Evolutionary conservation across 2,329 filamentous ascomycete genomes (phyloP).

Genomic region (Exophiala bonariae): DNA sequence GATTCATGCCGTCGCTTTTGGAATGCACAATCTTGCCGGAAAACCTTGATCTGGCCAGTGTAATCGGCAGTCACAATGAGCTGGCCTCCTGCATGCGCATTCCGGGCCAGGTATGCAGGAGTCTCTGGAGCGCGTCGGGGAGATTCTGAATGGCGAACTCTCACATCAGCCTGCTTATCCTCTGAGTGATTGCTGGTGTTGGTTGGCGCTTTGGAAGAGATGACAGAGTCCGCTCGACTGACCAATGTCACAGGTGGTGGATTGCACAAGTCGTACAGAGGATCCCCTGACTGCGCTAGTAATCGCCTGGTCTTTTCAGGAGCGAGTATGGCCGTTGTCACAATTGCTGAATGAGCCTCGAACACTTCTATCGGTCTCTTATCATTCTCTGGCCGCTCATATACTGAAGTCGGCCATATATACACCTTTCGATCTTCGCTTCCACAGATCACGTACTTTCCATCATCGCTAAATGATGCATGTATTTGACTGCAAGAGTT

Average conservation of each 20-base stretch:
- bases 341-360: slow-evolving; percentile 83
- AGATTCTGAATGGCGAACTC: slow-evolving; percentile 20
- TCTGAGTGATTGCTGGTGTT: slow-evolving; percentile 37
- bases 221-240: slow-evolving; percentile 66
- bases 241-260: slow-evolving; percentile 84
- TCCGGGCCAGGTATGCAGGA: slow-evolving; percentile 74
- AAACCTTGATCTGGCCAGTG: slow-evolving; percentile 86
- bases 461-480: slow-evolving; percentile 85
- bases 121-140: slow-evolving; percentile 62
- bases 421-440: slow-evolving; percentile 90
- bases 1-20: slow-evolving; percentile 72
- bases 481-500: slow-evolving; percentile 89
- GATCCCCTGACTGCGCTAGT: slow-evolving; percentile 79
- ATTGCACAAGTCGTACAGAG: slow-evolving; percentile 95
- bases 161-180: slow-evolving; percentile 29
- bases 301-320: slow-evolving; percentile 75
- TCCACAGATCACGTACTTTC: slow-evolving; percentile 82
- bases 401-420: slow-evolving; percentile 72
- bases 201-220: slow-evolving; percentile 50
- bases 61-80: slow-evolving; percentile 92
- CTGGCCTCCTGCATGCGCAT: slow-evolving; percentile 75
- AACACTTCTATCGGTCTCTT: slow-evolving; percentile 86
- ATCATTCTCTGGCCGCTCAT: slow-evolving; percentile 56
- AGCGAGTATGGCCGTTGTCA: slow-evolving; percentile 85
- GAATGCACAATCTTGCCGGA: slow-evolving; percentile 89